Conservation (phyloP, 495 filamentous ascomycete genomes). For the Hypomontagnella monticulosa region DNA sequence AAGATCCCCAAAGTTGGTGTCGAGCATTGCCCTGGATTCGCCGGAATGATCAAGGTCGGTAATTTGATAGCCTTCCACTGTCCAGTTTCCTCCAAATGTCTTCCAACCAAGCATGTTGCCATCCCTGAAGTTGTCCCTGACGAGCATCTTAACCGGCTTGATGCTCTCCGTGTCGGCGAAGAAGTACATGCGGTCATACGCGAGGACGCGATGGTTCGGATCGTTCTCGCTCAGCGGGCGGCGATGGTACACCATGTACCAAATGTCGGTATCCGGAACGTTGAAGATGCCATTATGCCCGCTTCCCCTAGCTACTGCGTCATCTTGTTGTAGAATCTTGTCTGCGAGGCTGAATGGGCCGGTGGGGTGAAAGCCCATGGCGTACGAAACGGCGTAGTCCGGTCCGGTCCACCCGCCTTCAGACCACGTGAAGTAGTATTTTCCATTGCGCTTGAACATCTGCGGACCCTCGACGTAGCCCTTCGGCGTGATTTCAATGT, state of each 20-base stretch:
- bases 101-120: constrained; percentile 46
- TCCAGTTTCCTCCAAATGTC: constrained; percentile 36
- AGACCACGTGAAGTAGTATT: constrained; percentile 61
- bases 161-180: constrained; percentile 57
- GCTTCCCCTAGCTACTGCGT: constrained; percentile 51
- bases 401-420: constrained; percentile 57
- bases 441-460: constrained; percentile 55
- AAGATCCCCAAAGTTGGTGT: constrained; percentile 46
- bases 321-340: constrained; percentile 55
- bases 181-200: constrained; percentile 60
- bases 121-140: constrained; percentile 50
- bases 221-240: constrained; percentile 53
- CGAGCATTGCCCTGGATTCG: constrained; percentile 40
- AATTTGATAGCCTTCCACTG: constrained; percentile 14
- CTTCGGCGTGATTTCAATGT: constrained; percentile 55
- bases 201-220: constrained; percentile 56
- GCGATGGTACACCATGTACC: constrained; percentile 62
- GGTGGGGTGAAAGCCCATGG: constrained; percentile 52
- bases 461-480: constrained; percentile 57
- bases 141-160: constrained; percentile 52
- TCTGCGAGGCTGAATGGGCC: constrained; percentile 54
- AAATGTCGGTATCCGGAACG: constrained; percentile 55
- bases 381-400: constrained; percentile 59
- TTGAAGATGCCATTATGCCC: constrained; percentile 57
- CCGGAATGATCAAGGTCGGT: constrained; percentile 21